phyloP scores from a whole-genome alignment of 139 green algal genomes.

The Mesostigma viride region DNA sequence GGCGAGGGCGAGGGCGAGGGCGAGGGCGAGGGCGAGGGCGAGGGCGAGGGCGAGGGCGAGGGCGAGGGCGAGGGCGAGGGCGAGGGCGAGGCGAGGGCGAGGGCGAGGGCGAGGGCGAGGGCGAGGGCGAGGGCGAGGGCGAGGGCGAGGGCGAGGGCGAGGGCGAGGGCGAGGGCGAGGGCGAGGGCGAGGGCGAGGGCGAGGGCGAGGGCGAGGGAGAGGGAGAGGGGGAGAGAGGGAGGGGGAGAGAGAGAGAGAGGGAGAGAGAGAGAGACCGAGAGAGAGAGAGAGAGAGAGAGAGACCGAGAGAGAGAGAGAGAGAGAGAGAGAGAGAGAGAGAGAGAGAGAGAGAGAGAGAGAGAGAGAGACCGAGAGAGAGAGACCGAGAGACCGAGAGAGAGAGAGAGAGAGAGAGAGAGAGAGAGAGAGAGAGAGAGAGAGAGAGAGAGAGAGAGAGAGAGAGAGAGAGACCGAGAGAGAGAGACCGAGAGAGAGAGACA shows the following conservation, averaged over 20 bases:
- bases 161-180: background rate
- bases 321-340: slow-evolving; percentile 5
- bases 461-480: slow-evolving; percentile 1
- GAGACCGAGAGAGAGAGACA: background rate
- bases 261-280: slow-evolving; percentile 1
- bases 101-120: background rate
- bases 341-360: slow-evolving; percentile 5
- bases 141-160: background rate
- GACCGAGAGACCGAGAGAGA: background rate
- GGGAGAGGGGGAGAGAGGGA: background rate
- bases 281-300: slow-evolving; percentile 5
- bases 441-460: slow-evolving; percentile 5
- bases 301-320: slow-evolving; percentile 1
- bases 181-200: background rate
- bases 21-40: background rate
- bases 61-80: background rate
- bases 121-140: background rate
- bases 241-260: background rate
- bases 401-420: slow-evolving; percentile 5
- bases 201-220: background rate
- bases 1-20: background rate
- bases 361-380: slow-evolving; percentile 1
- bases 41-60: background rate
- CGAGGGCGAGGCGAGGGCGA: background rate
- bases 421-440: slow-evolving; percentile 5